Evolutionary conservation across 2,329 filamentous ascomycete genomes (phyloP).

Genomic region (Exophiala sp.): DNA sequence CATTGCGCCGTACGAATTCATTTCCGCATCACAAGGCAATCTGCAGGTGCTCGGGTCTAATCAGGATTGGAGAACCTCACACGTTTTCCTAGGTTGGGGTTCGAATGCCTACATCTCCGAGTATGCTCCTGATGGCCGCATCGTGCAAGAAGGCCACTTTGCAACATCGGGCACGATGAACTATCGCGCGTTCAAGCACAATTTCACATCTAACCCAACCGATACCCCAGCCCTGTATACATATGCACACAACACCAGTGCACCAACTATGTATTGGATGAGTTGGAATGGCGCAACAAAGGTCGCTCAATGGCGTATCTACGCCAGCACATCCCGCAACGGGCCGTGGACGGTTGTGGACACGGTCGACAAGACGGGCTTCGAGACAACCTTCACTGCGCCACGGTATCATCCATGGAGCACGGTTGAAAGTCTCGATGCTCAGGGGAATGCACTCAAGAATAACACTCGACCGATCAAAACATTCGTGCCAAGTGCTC

Average conservation of each 20-base stretch:
- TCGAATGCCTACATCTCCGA: conserved; percentile 39
- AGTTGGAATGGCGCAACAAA: conserved; percentile 49
- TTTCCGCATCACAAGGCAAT: conserved; percentile 34
- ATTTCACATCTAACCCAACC: conserved; percentile 16
- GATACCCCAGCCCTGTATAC: conserved; percentile 22
- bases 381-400: conserved; percentile 36
- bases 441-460: conserved; percentile 14
- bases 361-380: conserved; percentile 34
- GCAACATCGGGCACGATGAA: conserved; percentile 36
- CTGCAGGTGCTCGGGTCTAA: conserved; percentile 31
- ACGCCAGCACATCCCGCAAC: conserved; percentile 20
- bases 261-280: conserved; percentile 31
- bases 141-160: conserved; percentile 37
- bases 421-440: conserved; percentile 19
- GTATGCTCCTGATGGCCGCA: conserved; percentile 33
- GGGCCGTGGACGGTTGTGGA: conserved; percentile 31
- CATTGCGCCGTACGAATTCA: conserved; percentile 25
- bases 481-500: conserved; percentile 20
- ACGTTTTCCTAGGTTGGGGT: conserved; percentile 40
- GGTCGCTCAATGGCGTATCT: conserved; percentile 37
- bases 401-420: conserved; percentile 15
- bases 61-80: conserved; percentile 28
- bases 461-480: conserved; percentile 16
- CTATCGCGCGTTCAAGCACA: conserved; percentile 39
- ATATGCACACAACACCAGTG: conserved; percentile 14